Base-by-base conservation (phyloP, 2,329 filamentous ascomycete genomes). In the Talaromyces rugulosus region DNA sequence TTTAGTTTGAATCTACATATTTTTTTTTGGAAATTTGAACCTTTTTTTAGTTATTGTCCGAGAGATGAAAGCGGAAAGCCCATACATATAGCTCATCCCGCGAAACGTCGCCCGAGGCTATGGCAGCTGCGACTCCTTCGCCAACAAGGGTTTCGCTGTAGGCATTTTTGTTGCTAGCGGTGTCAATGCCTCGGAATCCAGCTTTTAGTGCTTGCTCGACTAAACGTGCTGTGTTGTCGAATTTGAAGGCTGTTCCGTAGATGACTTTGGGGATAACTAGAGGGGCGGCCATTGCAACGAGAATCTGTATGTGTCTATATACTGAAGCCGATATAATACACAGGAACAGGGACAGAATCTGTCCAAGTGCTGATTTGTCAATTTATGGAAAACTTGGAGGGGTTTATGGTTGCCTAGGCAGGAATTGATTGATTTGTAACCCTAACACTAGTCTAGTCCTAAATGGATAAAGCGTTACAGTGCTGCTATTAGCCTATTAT, bases 231-330 rank as follows among this genome's bases (percentile, higher is more conserved):
- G 27, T 60, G 14, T 60, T 50, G 14, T 60, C 58, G 23, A 60
- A 60, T 33, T 60, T 60, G 58, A 60, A 60, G 1, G 58, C 58
- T 9, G 58, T 60, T 36, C 58, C 58, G 23, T 60, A 60, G 18
- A 60, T 36, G 36, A 56, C 12, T 3, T 51, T 7, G 12, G 58
- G 58, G 12, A 60, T 56, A 28, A n/a, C 18, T 34, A 28, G 58
- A 14, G 23, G n/a, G 4, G 3, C 27, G 12, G 33, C 50, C 57
- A 59, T 59, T 28, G 18, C 31, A 28, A 52, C 47, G 47, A 30
- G 56, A 16, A 36, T 4, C 34, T 40, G 14, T 23, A 16, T 7
- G 5, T n/a, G n/a, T 40, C 36, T 40, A 40, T 40, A n/a, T 40
- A 40, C 36, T 40, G 14, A 5, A n/a, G 36, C 2, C 8, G 36